Evolutionary conservation across 1,284 basidiomycete species (phyloP), one percentile per base, ranked within the genome.

Genomic region (Cryptococcus sp.): DNA sequence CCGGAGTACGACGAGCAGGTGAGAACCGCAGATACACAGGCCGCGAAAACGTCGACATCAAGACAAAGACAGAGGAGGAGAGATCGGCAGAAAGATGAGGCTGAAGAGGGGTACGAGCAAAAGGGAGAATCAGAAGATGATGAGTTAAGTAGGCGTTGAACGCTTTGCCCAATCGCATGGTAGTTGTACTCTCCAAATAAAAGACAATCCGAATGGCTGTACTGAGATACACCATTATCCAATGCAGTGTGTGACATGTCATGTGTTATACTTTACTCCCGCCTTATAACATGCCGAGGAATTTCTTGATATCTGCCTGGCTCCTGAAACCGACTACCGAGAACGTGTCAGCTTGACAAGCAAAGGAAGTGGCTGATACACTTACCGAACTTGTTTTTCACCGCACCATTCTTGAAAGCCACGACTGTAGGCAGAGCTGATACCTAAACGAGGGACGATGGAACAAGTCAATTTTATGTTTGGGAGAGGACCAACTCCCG

Each of bases 331-430:
- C 77, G 43, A 78, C 77, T 79, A 52, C 16, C 7, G 1, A 52
- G 42, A 16, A 42, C 47, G 39, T 30, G 20, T 57, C 46, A 54
- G 35, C n/a, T 30, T 22, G 6, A 17, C 22, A 35, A 35, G 49
- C 3, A 15, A 0, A 10, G 5, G 5, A 19, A 8, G 15, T 22
- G 3, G 16, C 17, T 43, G 8, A 50, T 4, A 2, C 22, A 68
- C 77, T 67, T 54, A 79, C 78, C 66, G 54, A 78, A 78, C 65
- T 78, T 76, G 67, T 74, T 75, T 51, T 69, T 67, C 40, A 70
- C 68, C 51, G 72, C 67, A 30, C 78, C 78, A 56, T 78, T 69
- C 65, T 77, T 79, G 65, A 78, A 79, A 17, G 75, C 78, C 30
- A 78, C 68, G 5, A 79, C 76, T 35, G 75, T 78, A 0, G 78